Conservation (phyloP, 805 yeast genomes). For the Ogataea henricii region DNA sequence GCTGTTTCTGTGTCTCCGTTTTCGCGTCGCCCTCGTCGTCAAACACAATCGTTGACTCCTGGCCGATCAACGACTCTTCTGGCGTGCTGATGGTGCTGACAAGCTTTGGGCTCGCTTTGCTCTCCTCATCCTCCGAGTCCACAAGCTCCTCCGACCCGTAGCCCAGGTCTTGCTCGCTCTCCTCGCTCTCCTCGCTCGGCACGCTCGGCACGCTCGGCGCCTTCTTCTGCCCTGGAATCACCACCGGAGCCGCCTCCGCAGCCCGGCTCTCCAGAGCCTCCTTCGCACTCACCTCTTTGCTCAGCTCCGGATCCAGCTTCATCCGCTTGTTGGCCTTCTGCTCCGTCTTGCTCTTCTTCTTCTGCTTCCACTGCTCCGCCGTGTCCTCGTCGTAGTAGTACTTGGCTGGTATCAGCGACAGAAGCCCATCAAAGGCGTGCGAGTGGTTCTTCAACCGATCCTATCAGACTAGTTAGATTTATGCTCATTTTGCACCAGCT, state of each 20-base stretch:
- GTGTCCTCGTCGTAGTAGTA: conserved; percentile 91
- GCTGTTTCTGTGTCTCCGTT: not conserved
- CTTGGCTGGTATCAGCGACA: conserved; percentile 91
- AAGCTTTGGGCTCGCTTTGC: too few relatives aligned
- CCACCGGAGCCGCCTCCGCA: conserved; percentile 51
- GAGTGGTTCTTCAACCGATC: conserved; percentile 80
- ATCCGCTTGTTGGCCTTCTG: conserved; percentile 59
- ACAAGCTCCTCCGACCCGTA: conserved; percentile 23
- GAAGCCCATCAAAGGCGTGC: conserved; percentile 81
- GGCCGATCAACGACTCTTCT: conserved; percentile 16
- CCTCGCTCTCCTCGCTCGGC: conserved; percentile 29
- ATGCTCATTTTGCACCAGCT: not conserved
- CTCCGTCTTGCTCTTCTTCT: conserved; percentile 71
- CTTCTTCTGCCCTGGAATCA: conserved; percentile 35
- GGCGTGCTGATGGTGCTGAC: not conserved
- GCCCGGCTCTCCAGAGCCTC: conserved; percentile 60
- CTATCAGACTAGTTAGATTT: conserved; percentile 32
- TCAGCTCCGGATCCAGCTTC: conserved; percentile 72
- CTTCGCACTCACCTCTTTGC: conserved; percentile 52
- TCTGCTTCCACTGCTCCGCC: conserved; percentile 86
- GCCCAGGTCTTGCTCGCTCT: conserved; percentile 17
- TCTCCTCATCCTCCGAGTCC: conserved; percentile 57
- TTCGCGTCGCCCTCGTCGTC: conserved; percentile 15
- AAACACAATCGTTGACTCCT: conserved; percentile 11
- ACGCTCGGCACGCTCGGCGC: conserved; percentile 27